Base-by-base conservation (phyloP, 2,329 filamentous ascomycete species). In the Geoglossum cookeanum region DNA sequence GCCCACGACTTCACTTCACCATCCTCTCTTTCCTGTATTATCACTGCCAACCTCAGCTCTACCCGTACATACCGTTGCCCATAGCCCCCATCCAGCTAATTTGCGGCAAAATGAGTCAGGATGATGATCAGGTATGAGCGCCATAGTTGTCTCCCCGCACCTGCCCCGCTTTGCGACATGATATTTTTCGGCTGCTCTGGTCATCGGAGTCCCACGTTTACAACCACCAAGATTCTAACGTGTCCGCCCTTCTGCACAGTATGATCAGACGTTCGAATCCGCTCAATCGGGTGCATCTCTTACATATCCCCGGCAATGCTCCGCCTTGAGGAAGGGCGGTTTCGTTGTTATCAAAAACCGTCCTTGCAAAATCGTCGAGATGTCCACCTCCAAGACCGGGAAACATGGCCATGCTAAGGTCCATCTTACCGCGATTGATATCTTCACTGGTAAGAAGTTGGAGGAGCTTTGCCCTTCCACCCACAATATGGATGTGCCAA, bases 401-500 rank as follows among this genome's bases (percentile, higher is more conserved):
- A 98, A 98, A 88, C 92, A 98, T 86, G 92, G 92, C 75, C 94
- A 98, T 87, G 92, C 92, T 78, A 98, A 98, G 85, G 92, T 98
- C 74, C 91, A 98, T 78, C 78, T 98, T 68, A 85, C 96, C 70
- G 92, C 89, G 71, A 83, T 94, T 73, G 92, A 98, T 74, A 97
- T 98, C 79, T 98, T 98, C 85, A 98, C 90, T 65, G 80, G 80
- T 82, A 98, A 96, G 87, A 98, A 98, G 84, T 81, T 95, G 65
- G 92, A 98, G 80, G 94, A 98, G 78, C 83, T 98, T 62, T 96
- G 84, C 75, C 92, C 92, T 67, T 98, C 92, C 72, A 98, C 92
- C 79, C 81, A 84, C 76, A 83, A 94, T 81, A 94, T 94, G 87
- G 88, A 98, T 69, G 92, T 98, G 66, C 94, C 94, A 75, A 85